Percentiles rank a stretch among this genome's conserved stretches.
Evolutionary conservation across 129 eudicot species (phyloP).

Genomic region (Artemisia tridentata): DNA sequence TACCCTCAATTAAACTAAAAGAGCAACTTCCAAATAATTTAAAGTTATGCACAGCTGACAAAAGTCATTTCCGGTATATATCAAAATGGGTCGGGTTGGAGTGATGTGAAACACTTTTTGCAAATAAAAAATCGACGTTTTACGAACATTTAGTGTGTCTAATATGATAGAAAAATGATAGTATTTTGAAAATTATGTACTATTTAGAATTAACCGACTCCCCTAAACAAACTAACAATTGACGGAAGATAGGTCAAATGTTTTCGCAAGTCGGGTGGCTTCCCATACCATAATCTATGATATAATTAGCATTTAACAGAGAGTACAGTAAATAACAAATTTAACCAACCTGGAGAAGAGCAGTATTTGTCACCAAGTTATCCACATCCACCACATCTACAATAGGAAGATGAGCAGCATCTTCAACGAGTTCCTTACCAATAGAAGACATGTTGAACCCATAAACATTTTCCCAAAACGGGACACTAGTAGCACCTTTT

Average conservation of each 20-base stretch:
- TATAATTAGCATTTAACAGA: not conserved
- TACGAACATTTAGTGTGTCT: not conserved
- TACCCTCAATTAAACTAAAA: too few relatives aligned
- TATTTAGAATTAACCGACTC: too few relatives aligned
- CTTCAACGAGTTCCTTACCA: constrained; percentile 73
- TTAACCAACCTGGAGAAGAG: constrained; percentile 69
- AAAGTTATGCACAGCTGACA: too few relatives aligned
- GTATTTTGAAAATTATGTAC: too few relatives aligned
- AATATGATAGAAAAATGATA: not conserved
- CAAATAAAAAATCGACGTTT: too few relatives aligned
- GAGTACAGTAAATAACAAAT: not conserved
- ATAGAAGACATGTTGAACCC: constrained; percentile 87
- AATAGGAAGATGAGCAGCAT: constrained; percentile 79
- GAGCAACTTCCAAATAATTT: too few relatives aligned
- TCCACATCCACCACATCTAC: constrained; percentile 70
- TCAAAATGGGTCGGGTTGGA: too few relatives aligned
- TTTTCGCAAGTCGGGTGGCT: not conserved
- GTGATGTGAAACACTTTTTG: too few relatives aligned
- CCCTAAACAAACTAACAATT: not conserved
- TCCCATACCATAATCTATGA: not conserved
- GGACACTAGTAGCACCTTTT: constrained; percentile 81
- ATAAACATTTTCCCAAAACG: constrained; percentile 93
- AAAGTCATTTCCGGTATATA: too few relatives aligned
- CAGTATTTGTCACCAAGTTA: constrained; percentile 66
- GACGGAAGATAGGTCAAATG: not conserved